Base-by-base conservation (phyloP, 2,329 filamentous ascomycete species). In the Ambrosiella beaveri region DNA sequence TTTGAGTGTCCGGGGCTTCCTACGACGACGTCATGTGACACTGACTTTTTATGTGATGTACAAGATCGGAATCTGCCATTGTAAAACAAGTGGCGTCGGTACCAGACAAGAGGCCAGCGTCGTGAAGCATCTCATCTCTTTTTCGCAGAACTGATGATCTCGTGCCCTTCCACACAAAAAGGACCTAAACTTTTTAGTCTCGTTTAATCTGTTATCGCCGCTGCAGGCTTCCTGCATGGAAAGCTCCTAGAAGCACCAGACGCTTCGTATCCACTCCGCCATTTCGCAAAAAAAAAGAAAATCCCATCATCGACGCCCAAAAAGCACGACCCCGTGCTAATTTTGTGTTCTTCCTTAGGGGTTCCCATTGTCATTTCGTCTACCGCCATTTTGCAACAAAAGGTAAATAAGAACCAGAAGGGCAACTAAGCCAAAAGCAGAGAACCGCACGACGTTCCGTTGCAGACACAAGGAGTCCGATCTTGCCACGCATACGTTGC, bases 401-500 rank as follows among this genome's bases (percentile, higher is more conserved):
- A 27, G 27, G 27, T 27, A 27, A 27, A 27, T 27, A 27, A 27
- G 27, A 27, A 27, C 27, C 27, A 27, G 5, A 27, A 27, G 27
- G 3, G 27, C 27, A 27, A 27, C 27, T 27, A 27, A 27, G 27
- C 27, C 27, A 27, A 27, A 27, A 27, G 27, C 27, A 27, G 13
- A 51, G 13, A 51, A 9, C 27, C 17, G 7, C 47, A 51, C 5
- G 17, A 51, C 5, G 17, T 19, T 13, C 17, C 7, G 27, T 11
- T 35, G 27, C 17, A 35, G 5, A 51, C 8, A 51, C 9, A 51
- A n/a, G 47, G 27, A 36, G 4, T 51, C 47, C 47, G 47, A 51
- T 51, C 27, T 51, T 51, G 47, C 47, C 27, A 51, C 47, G 47
- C 47, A 51, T 36, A 51, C 47, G 47, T 51, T 36, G 47, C 47